Percentiles rank a stretch among this genome's conserved stretches.
These are phyloP conservation scores for Symbiodinium natans DNA, from an alignment of 73 alveolate species.

Conservation along the genomic window DNA sequence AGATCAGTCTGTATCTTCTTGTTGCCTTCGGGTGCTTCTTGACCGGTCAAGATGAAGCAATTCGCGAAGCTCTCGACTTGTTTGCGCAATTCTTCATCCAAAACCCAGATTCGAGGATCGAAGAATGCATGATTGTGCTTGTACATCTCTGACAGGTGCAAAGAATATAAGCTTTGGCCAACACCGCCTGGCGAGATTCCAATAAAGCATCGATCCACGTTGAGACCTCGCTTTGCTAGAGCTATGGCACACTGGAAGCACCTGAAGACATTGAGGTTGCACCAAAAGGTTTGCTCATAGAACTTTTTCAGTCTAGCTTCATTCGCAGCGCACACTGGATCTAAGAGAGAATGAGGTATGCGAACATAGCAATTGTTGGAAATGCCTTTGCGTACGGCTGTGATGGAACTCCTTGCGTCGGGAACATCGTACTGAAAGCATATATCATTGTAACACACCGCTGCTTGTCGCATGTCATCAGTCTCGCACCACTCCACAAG, in stretches of 20 bases:
- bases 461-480: background rate
- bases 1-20: no score
- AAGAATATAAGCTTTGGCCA: background rate
- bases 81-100: background rate
- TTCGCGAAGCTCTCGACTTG: background rate
- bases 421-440: no score
- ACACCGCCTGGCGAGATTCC: background rate
- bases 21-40: background rate
- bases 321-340: background rate
- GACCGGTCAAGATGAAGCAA: background rate
- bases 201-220: constrained; percentile 38
- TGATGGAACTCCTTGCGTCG: background rate
- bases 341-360: background rate
- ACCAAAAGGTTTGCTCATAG: background rate
- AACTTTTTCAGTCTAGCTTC: background rate
- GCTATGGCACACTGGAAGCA: background rate
- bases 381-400: background rate
- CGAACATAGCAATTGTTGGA: constrained; percentile 1
- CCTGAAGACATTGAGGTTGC: background rate
- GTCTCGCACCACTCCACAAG: constrained; percentile 43
- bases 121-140: background rate
- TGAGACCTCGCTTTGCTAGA: constrained; percentile 29
- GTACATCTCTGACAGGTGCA: background rate
- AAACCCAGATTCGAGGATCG: background rate
- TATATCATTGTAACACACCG: background rate